phyloP scores from a whole-genome alignment of 176 grass and related monocot species.

The Pontederia paniculata region DNA sequence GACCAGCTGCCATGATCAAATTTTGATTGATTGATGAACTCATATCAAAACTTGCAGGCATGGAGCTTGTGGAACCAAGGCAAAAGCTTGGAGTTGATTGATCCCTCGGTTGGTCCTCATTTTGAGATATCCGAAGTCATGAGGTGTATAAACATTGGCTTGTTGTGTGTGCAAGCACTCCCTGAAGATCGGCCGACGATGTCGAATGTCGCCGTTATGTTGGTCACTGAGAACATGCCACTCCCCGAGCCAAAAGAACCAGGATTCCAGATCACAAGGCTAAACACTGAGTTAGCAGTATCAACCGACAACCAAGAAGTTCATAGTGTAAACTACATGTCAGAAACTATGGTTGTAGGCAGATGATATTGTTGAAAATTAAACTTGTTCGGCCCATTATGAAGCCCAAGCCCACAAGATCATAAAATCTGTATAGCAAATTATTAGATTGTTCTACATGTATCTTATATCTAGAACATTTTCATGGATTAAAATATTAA shows the following conservation, averaged over 20 bases:
- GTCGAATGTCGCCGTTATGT: neutral
- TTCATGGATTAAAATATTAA: no score
- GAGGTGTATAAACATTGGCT: neutral
- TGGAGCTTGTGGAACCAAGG: constrained; percentile 1
- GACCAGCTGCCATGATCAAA: neutral
- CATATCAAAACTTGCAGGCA: neutral
- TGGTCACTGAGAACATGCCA: neutral
- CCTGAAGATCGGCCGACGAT: neutral
- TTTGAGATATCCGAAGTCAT: neutral
- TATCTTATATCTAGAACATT: no score
- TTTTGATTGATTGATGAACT: neutral
- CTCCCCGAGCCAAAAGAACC: neutral
- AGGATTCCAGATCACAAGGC: neutral
- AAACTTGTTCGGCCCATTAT: no score
- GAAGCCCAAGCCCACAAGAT: no score
- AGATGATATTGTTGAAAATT: no score
- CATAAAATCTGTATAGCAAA: no score
- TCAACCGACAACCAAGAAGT: no score
- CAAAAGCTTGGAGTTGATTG: neutral
- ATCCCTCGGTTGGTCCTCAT: neutral
- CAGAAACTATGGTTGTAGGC: no score
- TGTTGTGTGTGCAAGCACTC: neutral
- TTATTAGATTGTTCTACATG: no score
- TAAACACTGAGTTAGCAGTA: no score
- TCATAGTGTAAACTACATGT: no score